phyloP scores from a whole-genome alignment of 306 rosid genomes.

The Quercus berberidifolia region DNA sequence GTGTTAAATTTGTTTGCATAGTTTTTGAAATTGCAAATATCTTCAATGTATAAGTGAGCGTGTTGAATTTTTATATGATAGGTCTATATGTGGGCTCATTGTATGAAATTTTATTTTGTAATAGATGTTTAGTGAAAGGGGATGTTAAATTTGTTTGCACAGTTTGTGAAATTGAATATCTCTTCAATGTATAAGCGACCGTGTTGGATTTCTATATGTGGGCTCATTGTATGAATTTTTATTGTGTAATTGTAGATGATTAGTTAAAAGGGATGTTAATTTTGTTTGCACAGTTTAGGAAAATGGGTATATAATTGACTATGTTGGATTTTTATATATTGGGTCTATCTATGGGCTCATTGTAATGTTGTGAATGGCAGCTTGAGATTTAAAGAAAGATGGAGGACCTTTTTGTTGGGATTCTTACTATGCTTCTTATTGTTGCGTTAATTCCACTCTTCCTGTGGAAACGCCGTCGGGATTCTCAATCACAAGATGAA shows the following conservation, averaged over 20 bases:
- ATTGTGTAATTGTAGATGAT: too few species aligned
- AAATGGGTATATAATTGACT: background rate
- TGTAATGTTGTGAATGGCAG: background rate
- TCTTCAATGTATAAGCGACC: too few species aligned
- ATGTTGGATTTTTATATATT: background rate
- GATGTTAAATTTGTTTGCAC: too few species aligned
- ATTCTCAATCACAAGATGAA: constrained; percentile 40
- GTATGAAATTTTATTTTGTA: background rate
- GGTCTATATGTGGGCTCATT: too few species aligned
- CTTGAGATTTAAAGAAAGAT: constrained; percentile 24
- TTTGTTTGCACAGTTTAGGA: background rate
- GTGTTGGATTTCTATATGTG: too few species aligned
- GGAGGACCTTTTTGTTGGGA: constrained; percentile 59
- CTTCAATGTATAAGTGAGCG: too few species aligned
- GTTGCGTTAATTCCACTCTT: constrained; percentile 65
- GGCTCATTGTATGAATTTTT: too few species aligned
- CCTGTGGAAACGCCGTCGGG: constrained; percentile 74
- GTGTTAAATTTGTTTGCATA: too few species aligned
- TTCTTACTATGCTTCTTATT: constrained; percentile 65
- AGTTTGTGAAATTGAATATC: too few species aligned
- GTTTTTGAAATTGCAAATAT: too few species aligned
- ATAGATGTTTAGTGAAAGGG: background rate
- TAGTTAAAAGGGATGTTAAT: background rate
- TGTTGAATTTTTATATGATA: too few species aligned
- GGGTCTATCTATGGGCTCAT: background rate